phyloP scores from a whole-genome alignment of 495 filamentous ascomycete species.

The Neurospora sublineolata region DNA sequence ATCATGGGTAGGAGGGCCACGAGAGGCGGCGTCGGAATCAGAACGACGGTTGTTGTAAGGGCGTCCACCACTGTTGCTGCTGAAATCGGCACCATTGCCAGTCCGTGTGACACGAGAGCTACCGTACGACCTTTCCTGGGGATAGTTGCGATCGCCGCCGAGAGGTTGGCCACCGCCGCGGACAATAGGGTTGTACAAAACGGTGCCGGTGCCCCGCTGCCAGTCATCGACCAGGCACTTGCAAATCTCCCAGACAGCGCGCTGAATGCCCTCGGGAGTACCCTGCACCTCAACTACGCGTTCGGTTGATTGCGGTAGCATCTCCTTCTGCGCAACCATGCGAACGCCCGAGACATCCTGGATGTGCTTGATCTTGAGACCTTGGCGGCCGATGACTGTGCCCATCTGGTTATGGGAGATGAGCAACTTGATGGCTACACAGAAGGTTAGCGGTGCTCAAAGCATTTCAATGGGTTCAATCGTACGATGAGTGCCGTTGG shows the following conservation, averaged over 20 bases:
- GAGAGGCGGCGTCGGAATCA: conserved; percentile 64
- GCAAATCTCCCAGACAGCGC: conserved; percentile 95
- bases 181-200: conserved; percentile 92
- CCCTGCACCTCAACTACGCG: conserved; percentile 94
- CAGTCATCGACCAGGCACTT: conserved; percentile 97
- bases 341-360: conserved; percentile 93
- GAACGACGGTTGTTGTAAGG: conserved; percentile 64
- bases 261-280: conserved; percentile 84
- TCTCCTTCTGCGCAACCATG: conserved; percentile 99
- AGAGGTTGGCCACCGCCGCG: conserved; percentile 54
- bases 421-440: conserved; percentile 79
- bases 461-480: background rate
- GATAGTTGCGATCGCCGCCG: conserved; percentile 18
- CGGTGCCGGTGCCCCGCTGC: conserved; percentile 90
- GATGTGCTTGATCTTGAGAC: conserved; percentile 97
- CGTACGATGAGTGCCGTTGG: conserved; percentile 90
- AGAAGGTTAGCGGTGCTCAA: conserved; percentile 12
- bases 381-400: conserved; percentile 92
- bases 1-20: conserved; percentile 67
- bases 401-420: conserved; percentile 99
- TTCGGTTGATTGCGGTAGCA: conserved; percentile 98
- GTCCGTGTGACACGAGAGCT: conserved; percentile 77
- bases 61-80: conserved; percentile 61
- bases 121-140: conserved; percentile 39
- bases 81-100: conserved; percentile 96